These are phyloP conservation scores for Exophiala viscosa DNA, from an alignment of 2,329 filamentous ascomycete species.

Conservation along the genomic window DNA sequence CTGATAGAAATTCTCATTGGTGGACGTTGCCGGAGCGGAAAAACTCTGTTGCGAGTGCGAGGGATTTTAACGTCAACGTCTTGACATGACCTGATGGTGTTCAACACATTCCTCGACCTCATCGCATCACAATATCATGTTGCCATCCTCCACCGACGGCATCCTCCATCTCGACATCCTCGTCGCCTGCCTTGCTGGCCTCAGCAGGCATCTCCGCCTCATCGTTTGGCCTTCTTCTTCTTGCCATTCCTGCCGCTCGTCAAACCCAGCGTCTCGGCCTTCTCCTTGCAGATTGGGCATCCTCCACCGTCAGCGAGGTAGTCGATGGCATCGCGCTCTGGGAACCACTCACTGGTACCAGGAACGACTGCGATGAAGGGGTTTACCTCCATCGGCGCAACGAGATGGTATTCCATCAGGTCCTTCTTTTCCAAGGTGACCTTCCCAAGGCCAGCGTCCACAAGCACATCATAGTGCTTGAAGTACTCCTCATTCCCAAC, in stretches of 20 bases:
- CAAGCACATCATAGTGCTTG: background rate
- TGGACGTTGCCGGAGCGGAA: background rate
- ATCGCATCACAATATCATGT: background rate
- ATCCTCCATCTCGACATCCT: background rate
- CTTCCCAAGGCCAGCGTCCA: background rate
- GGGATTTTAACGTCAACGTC: background rate
- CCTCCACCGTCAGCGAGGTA: background rate
- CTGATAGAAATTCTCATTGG: background rate
- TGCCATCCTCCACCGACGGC: background rate
- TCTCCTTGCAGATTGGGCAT: background rate
- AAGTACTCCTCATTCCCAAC: background rate
- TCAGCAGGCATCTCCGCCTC: background rate
- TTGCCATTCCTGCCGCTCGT: background rate
- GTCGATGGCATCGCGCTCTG: background rate
- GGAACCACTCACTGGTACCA: background rate
- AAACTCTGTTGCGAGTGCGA: background rate
- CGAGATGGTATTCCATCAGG: background rate
- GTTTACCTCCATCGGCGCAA: background rate
- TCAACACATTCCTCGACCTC: background rate
- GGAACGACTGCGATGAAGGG: background rate
- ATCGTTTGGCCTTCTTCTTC: background rate
- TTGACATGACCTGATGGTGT: background rate
- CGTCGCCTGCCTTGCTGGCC: too few relatives aligned
- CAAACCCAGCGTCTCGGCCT: background rate
- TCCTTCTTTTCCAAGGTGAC: background rate